phyloP scores from a whole-genome alignment of 345 rosid genomes.

The Bruguiera sexangula region DNA sequence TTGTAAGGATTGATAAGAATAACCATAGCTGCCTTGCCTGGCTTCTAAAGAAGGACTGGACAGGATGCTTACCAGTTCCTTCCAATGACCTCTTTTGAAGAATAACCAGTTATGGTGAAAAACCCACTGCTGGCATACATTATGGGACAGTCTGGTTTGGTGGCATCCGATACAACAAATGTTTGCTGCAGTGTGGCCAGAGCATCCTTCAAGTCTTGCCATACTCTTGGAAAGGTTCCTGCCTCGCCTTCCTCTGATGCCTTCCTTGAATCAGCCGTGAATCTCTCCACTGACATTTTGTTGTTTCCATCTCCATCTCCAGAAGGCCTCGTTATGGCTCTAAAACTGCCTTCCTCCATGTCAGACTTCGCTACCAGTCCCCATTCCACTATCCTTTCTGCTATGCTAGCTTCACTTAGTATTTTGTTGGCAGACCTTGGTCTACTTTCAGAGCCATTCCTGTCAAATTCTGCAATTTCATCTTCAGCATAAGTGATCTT shows the following conservation, averaged over 20 bases:
- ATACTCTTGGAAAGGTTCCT: slow-evolving; percentile 63
- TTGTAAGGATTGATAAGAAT: no score
- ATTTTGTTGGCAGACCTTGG: slow-evolving; percentile 11
- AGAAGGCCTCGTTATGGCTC: slow-evolving; percentile 23
- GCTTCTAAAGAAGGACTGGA: background rate
- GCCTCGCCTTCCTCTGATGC: slow-evolving; percentile 62
- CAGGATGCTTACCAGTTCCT: slow-evolving; percentile 68
- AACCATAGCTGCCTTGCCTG: background rate
- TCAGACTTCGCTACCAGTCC: slow-evolving; percentile 59
- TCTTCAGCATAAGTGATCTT: slow-evolving; percentile 2
- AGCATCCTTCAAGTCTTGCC: slow-evolving; percentile 86
- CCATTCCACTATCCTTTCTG: slow-evolving; percentile 83
- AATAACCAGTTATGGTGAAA: slow-evolving; percentile 88
- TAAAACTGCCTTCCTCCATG: slow-evolving; percentile 48
- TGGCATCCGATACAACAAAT: slow-evolving; percentile 90
- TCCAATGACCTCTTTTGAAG: slow-evolving; percentile 76
- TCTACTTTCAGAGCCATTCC: background rate
- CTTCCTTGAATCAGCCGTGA: slow-evolving; percentile 39
- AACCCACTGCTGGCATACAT: slow-evolving; percentile 94
- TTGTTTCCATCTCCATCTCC: slow-evolving; percentile 45
- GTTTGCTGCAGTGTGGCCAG: slow-evolving; percentile 86
- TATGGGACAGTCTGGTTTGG: slow-evolving; percentile 84
- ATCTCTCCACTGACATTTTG: slow-evolving; percentile 32
- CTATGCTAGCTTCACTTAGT: slow-evolving; percentile 49
- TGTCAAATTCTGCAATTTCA: slow-evolving; percentile 9